Conservation (phyloP, 371 early-diverging fungal species). For the Chytridium lagenaria region DNA sequence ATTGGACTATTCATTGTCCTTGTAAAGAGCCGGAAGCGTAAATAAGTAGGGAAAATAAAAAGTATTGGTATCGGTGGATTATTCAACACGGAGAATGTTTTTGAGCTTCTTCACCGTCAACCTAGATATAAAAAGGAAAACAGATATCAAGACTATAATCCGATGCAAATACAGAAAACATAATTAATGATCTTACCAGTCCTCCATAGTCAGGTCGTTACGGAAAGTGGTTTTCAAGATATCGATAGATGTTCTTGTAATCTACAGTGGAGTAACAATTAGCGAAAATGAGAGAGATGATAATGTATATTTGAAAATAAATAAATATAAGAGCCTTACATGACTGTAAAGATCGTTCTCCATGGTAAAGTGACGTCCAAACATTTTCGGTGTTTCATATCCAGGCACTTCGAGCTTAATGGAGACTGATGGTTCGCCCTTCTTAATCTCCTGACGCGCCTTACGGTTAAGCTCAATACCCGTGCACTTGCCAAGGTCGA, state of each 20-base stretch:
- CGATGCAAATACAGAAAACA: neutral
- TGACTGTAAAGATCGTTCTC: conserved; percentile 75
- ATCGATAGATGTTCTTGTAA: conserved; percentile 96
- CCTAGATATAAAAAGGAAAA: conserved; percentile 18
- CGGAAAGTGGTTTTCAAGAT: conserved; percentile 96
- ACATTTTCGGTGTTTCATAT: conserved; percentile 89
- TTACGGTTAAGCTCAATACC: conserved; percentile 98
- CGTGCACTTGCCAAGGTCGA: conserved; percentile 91
- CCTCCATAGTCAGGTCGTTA: conserved; percentile 93
- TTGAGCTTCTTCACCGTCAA: conserved; percentile 47
- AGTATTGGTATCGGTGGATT: no score
- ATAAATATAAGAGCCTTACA: conserved; percentile 38
- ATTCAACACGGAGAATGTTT: conserved; percentile 42
- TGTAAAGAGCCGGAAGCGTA: no score
- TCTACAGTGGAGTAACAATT: conserved; percentile 52
- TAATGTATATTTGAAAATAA: conserved; percentile 10
- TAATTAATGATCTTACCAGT: conserved; percentile 67
- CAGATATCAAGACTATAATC: no score
- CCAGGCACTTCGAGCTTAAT: conserved; percentile 93
- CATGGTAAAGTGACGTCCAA: conserved; percentile 96
- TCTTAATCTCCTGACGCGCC: conserved; percentile 79
- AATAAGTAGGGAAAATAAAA: no score
- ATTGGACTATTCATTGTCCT: no score
- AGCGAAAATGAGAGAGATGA: conserved; percentile 11
- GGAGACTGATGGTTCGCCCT: conserved; percentile 90